Percentiles rank a stretch among this genome's conserved stretches.
These are phyloP conservation scores for Rhododendron henanense DNA, from an alignment of 148 eudicot species.

Conservation along the genomic window DNA sequence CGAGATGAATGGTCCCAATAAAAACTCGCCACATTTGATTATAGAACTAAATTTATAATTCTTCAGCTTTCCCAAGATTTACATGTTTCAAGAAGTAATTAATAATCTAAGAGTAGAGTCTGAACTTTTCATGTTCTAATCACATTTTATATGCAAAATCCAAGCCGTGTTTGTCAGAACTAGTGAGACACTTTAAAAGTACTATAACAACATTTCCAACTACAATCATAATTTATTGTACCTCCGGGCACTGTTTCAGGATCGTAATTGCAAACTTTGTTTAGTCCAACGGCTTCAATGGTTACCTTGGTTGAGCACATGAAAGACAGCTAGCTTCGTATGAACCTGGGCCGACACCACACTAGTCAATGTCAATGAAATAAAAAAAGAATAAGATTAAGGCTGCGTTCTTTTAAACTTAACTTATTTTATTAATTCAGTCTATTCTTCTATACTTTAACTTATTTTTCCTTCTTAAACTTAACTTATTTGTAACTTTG, in stretches of 20 bases:
- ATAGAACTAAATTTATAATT: not conserved
- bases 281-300: not conserved
- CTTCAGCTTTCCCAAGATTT: not conserved
- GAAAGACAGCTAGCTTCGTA: conserved; percentile 2
- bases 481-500: too few relatives aligned
- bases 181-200: not conserved
- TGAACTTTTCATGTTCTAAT: not conserved
- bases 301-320: conserved; percentile 5
- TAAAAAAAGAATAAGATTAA: too few relatives aligned
- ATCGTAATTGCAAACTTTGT: conserved; percentile 7
- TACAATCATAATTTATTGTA: conserved; percentile 11
- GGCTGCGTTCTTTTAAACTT: too few relatives aligned
- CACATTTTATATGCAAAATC: not conserved
- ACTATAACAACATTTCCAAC: conserved; percentile 9
- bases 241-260: conserved; percentile 23
- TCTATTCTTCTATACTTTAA: too few relatives aligned
- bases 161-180: not conserved
- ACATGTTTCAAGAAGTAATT: not conserved
- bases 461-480: too few relatives aligned
- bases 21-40: not conserved
- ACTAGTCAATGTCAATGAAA: not conserved
- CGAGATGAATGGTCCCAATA: not conserved
- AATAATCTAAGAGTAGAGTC: not conserved
- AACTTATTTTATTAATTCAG: too few relatives aligned
- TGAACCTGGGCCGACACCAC: conserved; percentile 10